Evolutionary conservation across 2,329 filamentous ascomycete species (phyloP), one percentile per base, ranked within the genome.

Genomic region (Byssothecium circinans): DNA sequence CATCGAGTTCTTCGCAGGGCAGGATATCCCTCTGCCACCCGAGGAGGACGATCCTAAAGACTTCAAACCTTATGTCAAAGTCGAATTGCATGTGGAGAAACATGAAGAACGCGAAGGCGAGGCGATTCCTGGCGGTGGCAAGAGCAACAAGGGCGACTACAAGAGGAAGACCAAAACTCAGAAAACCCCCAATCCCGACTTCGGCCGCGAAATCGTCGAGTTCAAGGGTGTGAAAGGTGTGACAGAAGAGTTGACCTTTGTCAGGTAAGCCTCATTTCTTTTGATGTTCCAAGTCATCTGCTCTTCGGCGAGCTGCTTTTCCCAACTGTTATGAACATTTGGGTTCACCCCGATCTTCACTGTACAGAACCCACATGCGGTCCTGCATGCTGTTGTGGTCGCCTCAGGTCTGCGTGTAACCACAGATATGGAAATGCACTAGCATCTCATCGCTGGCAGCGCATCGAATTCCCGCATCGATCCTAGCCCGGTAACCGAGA

Each of bases 1-100:
- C 40, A 85, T 96, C 54, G 87, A 84, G 27, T 72, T 96, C 20
- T 79, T 90, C 48, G 89, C 88, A 5, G 91, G 84, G 1, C 89
- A 95, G 66, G 79, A 87, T 49, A 80, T 95, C 30, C 86, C 88
- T 0, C 72, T 94, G 0, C 81, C 88, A 23, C 68, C 74, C 2
- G 76, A 76, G 23, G 78, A 80, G 52, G 73, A 75, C 23, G 75
- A 77, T 17, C 72, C 76, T 18, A 80, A 78, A 52, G 75, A 80
- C 18, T 88, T 94, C 52, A 82, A 84, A 32, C 89, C 89, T 1
- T 82, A 88, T 49, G 81, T 96, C 60, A 90, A 87, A 65, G 86
- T 86, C 53, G 87, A 94, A 66, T 72, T 96, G 45, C 89, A 95
- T 68, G 83, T 91, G 14, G 90, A 94, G 64, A 87, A 77, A 46